phyloP scores from a whole-genome alignment of 768 basidiomycete species.

The Lyophyllum decastes region DNA sequence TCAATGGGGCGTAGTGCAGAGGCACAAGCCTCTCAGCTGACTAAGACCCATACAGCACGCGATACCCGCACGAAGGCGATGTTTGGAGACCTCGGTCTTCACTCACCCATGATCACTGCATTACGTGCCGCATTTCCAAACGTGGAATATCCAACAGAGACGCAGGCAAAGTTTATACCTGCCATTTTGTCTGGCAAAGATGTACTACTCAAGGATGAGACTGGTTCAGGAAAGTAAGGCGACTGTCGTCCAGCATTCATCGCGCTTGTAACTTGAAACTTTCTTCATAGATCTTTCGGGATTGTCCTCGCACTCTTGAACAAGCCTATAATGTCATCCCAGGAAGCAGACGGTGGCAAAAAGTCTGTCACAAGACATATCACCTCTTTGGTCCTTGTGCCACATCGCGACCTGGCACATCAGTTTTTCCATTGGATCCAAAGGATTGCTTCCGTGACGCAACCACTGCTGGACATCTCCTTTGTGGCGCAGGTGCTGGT shows the following conservation, averaged over 20 bases:
- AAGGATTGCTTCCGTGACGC: constrained; percentile 39
- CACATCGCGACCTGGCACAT: constrained; percentile 71
- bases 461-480: constrained; percentile 33
- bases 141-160: constrained; percentile 55
- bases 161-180: constrained; percentile 62
- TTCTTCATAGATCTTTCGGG: constrained; percentile 63
- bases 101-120: constrained; percentile 46
- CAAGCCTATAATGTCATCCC: constrained; percentile 41
- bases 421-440: constrained; percentile 71
- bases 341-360: constrained; percentile 20
- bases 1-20: constrained; percentile 26
- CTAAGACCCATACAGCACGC: background rate
- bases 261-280: background rate
- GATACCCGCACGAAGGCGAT: constrained; percentile 10
- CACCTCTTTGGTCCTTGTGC: constrained; percentile 65
- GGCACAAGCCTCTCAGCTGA: background rate
- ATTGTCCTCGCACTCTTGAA: constrained; percentile 65
- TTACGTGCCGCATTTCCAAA: constrained; percentile 63
- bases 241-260: constrained; percentile 3
- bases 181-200: constrained; percentile 59
- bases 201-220: constrained; percentile 65
- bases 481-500: constrained; percentile 62
- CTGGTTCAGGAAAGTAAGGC: constrained; percentile 81
- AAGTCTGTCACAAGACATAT: constrained; percentile 31
- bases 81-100: constrained; percentile 58